Evolutionary conservation across 2,329 filamentous ascomycete genomes (phyloP), one percentile per base, ranked within the genome.

Genomic region (Setomelanomma holmii): DNA sequence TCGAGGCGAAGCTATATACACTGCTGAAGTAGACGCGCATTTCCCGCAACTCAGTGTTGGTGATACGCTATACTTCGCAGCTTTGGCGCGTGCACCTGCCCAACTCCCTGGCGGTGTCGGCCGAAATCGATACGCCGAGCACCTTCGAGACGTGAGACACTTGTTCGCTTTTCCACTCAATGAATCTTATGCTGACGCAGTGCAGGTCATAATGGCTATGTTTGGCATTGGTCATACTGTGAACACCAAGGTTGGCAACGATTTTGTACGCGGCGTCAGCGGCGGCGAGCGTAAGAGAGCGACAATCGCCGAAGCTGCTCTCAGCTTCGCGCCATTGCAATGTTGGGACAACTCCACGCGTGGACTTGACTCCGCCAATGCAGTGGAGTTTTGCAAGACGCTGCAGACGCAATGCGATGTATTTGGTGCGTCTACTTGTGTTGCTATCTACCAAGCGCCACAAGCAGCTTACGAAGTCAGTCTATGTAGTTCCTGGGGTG

Each of bases 1-100:
- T 75, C 86, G 89, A 34, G 90, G 91, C 57, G 90, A 95, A 76
- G 89, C 89, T 54, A 91, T 93, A 68, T 95, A 93, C 75, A 91
- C 89, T 0, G 89, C 89, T 49, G 90, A 93, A 69, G 86, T 90
- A 22, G 91, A 95, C 68, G 86, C 88, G 1, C 89, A 92, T 74
- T 92, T 92, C 64, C 88, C 89, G 19, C 84, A 88, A 75, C 73
- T 93, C 59, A 86, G 84, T 2, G 89, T 93, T 43, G 88, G 88
- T 24, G 87, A 93, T 61, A 93, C 90, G 1, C 80, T 93, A 40
- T 86, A 86, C 49, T 93, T 93, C 58, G 89, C 90, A 27, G 88
- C 89, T 27, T 54, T 64, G 19, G 62, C 64, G 4, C 82, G 87
- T 46, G 82, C 86, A 45, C 87, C 88, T 10, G 81, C 82, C 24